Percentiles rank a stretch among this genome's conserved stretches.
Evolutionary conservation across 2,329 filamentous ascomycete species (phyloP).

Genomic region (Aspergillus sojae): DNA sequence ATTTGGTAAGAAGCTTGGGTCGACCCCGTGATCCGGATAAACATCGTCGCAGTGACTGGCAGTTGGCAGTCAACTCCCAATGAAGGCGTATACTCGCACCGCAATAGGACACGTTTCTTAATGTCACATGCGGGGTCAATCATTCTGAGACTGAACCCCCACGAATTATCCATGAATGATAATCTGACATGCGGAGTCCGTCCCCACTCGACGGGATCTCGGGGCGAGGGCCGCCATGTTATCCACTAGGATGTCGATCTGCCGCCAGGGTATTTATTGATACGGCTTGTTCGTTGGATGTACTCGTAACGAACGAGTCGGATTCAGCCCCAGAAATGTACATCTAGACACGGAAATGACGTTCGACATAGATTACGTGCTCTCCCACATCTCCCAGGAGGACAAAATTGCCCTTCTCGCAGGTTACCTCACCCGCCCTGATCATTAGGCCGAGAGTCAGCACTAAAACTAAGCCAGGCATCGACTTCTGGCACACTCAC

Average conservation of each 20-base stretch:
- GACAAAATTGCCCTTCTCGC: slow-evolving; percentile 28
- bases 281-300: not conserved
- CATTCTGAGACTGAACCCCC: not conserved
- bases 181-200: not conserved
- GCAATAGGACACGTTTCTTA: not conserved
- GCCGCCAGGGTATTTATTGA: not conserved
- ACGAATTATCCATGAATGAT: slow-evolving; percentile 1
- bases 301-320: not conserved
- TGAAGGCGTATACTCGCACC: not conserved
- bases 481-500: slow-evolving; percentile 72
- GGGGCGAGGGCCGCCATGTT: not conserved
- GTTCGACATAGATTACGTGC: slow-evolving; percentile 25
- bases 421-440: slow-evolving; percentile 10
- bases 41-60: not conserved
- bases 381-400: slow-evolving; percentile 20
- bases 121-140: not conserved
- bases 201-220: not conserved
- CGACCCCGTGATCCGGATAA: not conserved
- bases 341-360: not conserved
- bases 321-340: no score
- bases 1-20: not conserved
- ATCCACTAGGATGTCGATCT: not conserved
- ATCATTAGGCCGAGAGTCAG: not conserved
- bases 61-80: not conserved
- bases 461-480: slow-evolving; percentile 44